Percentiles rank a stretch among this genome's conserved stretches.
phyloP scores from a whole-genome alignment of 2,329 filamentous ascomycete species.

The Colletotrichum sidae region DNA sequence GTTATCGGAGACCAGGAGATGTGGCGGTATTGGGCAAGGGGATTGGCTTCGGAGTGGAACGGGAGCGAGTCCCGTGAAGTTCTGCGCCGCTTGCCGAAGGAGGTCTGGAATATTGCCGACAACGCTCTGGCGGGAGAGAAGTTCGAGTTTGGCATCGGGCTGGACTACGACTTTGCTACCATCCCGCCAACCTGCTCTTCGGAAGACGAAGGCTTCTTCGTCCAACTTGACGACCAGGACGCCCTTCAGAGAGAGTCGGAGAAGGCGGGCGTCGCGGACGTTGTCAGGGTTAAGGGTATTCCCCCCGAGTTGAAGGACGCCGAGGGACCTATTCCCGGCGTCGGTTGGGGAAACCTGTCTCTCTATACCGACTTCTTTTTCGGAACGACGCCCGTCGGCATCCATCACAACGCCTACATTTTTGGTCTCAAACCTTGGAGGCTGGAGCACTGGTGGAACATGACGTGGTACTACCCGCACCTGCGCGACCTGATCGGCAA shows the following conservation, averaged over 20 bases:
- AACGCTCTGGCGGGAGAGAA: slow-evolving; percentile 42
- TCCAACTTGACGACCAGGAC: slow-evolving; percentile 42
- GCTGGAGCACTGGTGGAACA: slow-evolving; percentile 49
- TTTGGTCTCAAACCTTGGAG: slow-evolving; percentile 46
- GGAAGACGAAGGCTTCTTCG: slow-evolving; percentile 51
- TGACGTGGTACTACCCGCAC: slow-evolving; percentile 50
- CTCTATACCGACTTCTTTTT: slow-evolving; percentile 53
- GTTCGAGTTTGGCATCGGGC: slow-evolving; percentile 53
- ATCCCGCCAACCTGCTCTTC: slow-evolving; percentile 51
- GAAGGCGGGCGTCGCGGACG: slow-evolving; percentile 46
- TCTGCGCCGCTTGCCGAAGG: slow-evolving; percentile 27
- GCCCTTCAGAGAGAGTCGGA: slow-evolving; percentile 41
- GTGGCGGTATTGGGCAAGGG: slow-evolving; percentile 48
- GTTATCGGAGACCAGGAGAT: slow-evolving; percentile 54
- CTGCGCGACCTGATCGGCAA: slow-evolving; percentile 46
- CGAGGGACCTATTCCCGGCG: slow-evolving; percentile 36
- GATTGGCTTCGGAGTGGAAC: slow-evolving; percentile 47
- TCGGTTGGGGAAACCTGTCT: slow-evolving; percentile 45
- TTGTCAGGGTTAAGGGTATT: slow-evolving; percentile 43
- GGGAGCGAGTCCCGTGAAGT: slow-evolving; percentile 40
- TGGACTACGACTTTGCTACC: slow-evolving; percentile 53
- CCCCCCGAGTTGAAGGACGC: slow-evolving; percentile 43
- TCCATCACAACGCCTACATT: slow-evolving; percentile 52
- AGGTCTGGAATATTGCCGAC: slow-evolving; percentile 43
- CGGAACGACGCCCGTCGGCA: slow-evolving; percentile 49